Percentiles rank a stretch among this genome's conserved stretches.
Conservation (phyloP, 192 early-diverging fungal species). For the Funneliformis geosporum region DNA sequence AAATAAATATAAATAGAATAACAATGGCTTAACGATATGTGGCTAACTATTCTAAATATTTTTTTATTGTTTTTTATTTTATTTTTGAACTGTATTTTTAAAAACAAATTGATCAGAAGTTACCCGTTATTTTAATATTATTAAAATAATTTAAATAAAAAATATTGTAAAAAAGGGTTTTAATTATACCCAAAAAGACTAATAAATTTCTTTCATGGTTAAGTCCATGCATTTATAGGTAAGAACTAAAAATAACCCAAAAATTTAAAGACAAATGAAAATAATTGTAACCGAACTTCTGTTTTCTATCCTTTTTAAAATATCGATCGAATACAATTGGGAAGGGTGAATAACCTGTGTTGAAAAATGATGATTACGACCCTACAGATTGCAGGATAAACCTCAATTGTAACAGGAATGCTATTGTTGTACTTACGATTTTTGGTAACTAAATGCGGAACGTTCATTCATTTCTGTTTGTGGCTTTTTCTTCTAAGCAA, state of each 20-base stretch:
- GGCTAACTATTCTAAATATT: too few species aligned
- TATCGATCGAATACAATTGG: background rate
- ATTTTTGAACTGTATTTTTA: too few species aligned
- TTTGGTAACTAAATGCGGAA: constrained; percentile 17
- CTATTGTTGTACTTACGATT: constrained; percentile 2
- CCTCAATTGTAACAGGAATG: background rate
- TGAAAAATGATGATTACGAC: background rate
- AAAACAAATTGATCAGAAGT: too few species aligned
- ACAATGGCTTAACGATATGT: too few species aligned
- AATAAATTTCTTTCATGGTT: too few species aligned
- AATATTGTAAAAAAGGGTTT: too few species aligned
- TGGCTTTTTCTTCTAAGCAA: background rate
- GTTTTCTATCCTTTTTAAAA: background rate
- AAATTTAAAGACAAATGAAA: background rate
- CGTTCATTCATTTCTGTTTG: constrained; percentile 5
- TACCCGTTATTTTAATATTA: too few species aligned
- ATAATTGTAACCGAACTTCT: background rate
- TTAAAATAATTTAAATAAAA: too few species aligned
- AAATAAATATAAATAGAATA: too few species aligned
- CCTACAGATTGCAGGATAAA: background rate
- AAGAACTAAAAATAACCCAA: background rate
- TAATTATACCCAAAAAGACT: too few species aligned
- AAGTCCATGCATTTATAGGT: too few species aligned
- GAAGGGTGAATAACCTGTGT: background rate
- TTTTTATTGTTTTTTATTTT: too few species aligned